Conservation (phyloP, 1,284 basidiomycete species). For the Agroathelia rolfsii region DNA sequence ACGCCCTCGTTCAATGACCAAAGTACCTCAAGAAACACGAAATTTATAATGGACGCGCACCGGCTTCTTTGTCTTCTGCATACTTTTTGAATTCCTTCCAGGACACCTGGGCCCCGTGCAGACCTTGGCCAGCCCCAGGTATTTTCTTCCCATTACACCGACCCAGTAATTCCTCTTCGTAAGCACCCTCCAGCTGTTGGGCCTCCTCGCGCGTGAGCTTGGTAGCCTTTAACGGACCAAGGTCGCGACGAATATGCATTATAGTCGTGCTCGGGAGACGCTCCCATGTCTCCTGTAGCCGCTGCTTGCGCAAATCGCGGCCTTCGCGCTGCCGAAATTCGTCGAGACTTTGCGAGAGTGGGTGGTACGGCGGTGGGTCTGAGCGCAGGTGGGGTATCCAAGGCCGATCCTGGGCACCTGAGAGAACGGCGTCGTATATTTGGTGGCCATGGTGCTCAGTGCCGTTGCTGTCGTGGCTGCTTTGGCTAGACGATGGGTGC, state of each 20-base stretch:
- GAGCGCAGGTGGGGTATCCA: slow-evolving; percentile 49
- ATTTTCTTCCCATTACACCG: slow-evolving; percentile 49
- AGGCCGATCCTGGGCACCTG: slow-evolving; percentile 43
- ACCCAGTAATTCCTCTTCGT: slow-evolving; percentile 69
- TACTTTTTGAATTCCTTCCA: slow-evolving; percentile 78
- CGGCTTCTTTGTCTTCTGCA: slow-evolving; percentile 67
- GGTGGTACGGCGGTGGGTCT: slow-evolving; percentile 32
- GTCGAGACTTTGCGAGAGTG: slow-evolving; percentile 37
- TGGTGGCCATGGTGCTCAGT: slow-evolving; percentile 28
- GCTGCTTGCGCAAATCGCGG: slow-evolving; percentile 43
- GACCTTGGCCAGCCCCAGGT: no score
- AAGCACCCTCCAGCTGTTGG: slow-evolving; percentile 56
- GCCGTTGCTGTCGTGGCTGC: slow-evolving; percentile 9
- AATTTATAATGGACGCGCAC: slow-evolving; percentile 31
- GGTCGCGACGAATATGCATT: slow-evolving; percentile 14
- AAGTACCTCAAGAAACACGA: slow-evolving; percentile 5
- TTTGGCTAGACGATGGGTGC: slow-evolving; percentile 11
- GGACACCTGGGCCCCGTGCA: slow-evolving; percentile 45
- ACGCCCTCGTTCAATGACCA: slow-evolving; percentile 13
- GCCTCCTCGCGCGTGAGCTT: slow-evolving; percentile 59
- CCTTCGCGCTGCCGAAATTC: slow-evolving; percentile 62
- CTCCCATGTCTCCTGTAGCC: slow-evolving; percentile 52
- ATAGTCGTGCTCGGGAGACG: slow-evolving; percentile 31
- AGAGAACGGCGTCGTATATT: slow-evolving; percentile 38
- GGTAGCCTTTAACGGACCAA: slow-evolving; percentile 17